Evolutionary conservation across 2,329 filamentous ascomycete species (phyloP), one percentile per base, ranked within the genome.

Genomic region (Hymenoscyphus repandus): DNA sequence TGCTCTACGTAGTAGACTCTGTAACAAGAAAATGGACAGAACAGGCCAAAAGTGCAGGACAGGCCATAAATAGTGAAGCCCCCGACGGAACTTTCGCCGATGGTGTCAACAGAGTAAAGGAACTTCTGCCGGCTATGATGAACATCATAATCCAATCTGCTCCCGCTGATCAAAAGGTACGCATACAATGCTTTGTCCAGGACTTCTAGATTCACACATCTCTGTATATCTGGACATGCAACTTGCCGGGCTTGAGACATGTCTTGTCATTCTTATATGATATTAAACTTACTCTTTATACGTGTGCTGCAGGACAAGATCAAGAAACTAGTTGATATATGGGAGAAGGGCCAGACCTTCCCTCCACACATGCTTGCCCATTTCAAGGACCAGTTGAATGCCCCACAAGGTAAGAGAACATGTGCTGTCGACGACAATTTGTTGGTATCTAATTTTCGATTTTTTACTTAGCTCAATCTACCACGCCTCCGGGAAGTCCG

Each of bases 1-100:
- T 96, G 68, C 85, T 99, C 74, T 99, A 99, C 85, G 91, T 97
- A 74, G 89, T 99, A 91, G 93, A 99, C 80, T 96, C 92, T 77
- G 91, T 99, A 81, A 92, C 91, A 71, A 90, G 93, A 73, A 92
- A 95, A 76, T 99, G 93, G 92, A 84, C 96, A 76, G 92, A 97
- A 71, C 88, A 90, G 73, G 92, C 93, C 66, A 93, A 91, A 73
- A 81, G 85, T 66, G 80, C 87, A 61, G 88, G 88, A 65, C 91
- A 97, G 69, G 73, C 86, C 66, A 82, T 90, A 71, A 88, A 87
- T 73, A 84, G 80, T 70, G 79, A 83, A 70, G 90, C 91, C 60
- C 82, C 85, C 60, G 89, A 95, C 73, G 93, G 93, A 68, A 96
- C 91, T 49, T 96, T 86, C 78, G 90, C 90, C 68, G 91, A 91